A percentile compares a stretch with the other conserved stretches of the same genome.
phyloP scores from a whole-genome alignment of 176 grass and related monocot genomes.

The Melocanna baccifera region DNA sequence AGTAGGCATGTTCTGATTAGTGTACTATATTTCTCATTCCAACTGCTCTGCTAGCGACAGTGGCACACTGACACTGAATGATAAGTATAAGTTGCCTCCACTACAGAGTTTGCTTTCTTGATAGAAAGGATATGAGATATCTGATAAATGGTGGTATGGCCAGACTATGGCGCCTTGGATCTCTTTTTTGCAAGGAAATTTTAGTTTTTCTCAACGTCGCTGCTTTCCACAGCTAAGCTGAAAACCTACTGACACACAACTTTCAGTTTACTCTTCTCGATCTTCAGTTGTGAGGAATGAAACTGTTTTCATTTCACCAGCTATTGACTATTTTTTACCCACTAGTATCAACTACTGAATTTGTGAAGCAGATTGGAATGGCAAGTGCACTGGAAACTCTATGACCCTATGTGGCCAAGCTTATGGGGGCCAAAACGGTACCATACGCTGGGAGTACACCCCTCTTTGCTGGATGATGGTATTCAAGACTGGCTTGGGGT shows the following conservation, averaged over 20 bases:
- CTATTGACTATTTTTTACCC: background rate
- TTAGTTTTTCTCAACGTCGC: background rate
- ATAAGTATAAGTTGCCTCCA: background rate
- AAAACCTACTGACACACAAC: background rate
- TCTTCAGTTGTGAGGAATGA: background rate
- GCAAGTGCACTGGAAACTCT: conserved; percentile 69
- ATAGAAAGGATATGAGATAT: too few species aligned
- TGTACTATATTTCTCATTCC: background rate
- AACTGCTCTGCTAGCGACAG: background rate
- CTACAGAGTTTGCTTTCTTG: too few species aligned
- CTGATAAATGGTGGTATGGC: background rate
- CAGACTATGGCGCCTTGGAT: background rate
- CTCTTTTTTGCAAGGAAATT: background rate
- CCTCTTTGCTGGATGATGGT: too few species aligned
- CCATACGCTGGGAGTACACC: too few species aligned
- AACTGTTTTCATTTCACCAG: background rate
- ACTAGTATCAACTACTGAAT: background rate
- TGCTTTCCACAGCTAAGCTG: too few species aligned
- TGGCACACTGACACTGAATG: background rate
- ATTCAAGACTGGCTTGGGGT: background rate
- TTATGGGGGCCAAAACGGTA: too few species aligned
- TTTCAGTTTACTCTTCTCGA: background rate
- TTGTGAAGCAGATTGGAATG: conserved; percentile 61
- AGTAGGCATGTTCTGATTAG: background rate
- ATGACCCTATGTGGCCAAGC: background rate